phyloP scores from a whole-genome alignment of 163 green algal genomes.

The Coccomyxa subellipsoidea region DNA sequence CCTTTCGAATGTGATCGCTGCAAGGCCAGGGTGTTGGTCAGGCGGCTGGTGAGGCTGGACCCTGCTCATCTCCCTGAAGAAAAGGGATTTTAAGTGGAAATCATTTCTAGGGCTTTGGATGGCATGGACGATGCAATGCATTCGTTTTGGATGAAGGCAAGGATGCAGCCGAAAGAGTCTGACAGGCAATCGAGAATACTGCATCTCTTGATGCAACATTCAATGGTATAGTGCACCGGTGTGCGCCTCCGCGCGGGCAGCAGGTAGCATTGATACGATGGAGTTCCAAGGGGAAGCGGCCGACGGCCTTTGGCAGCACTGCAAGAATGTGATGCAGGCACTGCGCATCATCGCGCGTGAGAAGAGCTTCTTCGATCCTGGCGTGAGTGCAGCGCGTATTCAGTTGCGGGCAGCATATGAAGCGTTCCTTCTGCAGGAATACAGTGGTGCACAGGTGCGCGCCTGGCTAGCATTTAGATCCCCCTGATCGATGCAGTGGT shows the following conservation, averaged over 20 bases:
- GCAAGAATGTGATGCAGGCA: conserved; percentile 6
- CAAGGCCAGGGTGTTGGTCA: neutral
- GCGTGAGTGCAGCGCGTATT: conserved; percentile 41
- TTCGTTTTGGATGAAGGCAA: too few relatives aligned
- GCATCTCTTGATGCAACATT: too few relatives aligned
- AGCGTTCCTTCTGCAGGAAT: conserved; percentile 51
- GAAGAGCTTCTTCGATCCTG: conserved; percentile 57
- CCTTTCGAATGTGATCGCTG: neutral
- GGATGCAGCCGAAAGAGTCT: too few relatives aligned
- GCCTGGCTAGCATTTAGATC: too few relatives aligned
- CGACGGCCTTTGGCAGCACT: neutral
- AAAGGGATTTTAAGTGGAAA: neutral
- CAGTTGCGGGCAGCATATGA: conserved; percentile 54
- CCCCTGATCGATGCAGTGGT: too few relatives aligned
- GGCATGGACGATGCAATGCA: too few relatives aligned
- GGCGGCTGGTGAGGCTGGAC: neutral
- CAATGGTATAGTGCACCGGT: neutral
- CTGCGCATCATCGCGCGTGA: neutral
- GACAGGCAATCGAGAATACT: too few relatives aligned
- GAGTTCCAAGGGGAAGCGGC: neutral
- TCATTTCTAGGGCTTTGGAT: too few relatives aligned
- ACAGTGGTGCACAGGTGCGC: conserved; percentile 31
- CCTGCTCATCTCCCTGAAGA: neutral
- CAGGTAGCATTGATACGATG: neutral
- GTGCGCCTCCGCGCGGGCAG: neutral